Base-by-base conservation (phyloP, 495 filamentous ascomycete genomes). In the Parmelia sp. region DNA sequence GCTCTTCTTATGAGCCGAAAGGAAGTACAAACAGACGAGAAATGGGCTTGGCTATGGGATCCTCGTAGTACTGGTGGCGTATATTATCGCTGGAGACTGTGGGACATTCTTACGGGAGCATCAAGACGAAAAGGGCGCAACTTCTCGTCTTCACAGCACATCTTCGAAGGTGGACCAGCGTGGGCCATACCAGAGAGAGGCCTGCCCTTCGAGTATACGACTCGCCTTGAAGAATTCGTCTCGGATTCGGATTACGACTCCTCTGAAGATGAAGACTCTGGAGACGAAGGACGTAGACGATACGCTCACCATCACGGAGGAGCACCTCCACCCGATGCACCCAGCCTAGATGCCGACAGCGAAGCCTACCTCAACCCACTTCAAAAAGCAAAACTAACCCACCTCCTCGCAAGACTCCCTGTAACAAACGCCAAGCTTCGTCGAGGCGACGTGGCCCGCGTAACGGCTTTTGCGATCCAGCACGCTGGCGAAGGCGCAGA, bases 41-140 rank as follows among this genome's bases (percentile, higher is more conserved):
- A 87, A 71, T 99, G 92, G 86, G 89, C 91, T 1, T 99, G 91
- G 89, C 74, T 99, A 5, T 99, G 89, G 88, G 89, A 99, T 74
- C 80, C 93, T 35, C 81, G 90, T 57, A 91, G 89, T 68, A 75
- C 85, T 58, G 88, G 86, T 10, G 90, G 89, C 10, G 82, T 92
- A 7, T 97, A 89, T 77, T 97, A 96, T 74, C 85, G 92, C 21
- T 97, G 90, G 89, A 88, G 90, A 58, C 70, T 97, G 60, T 97
- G 90, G 91, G 84, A 91, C 66, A 80, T 91, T 35, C 78, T 92
- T 40, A 92, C 90, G 3, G 65, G 72, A 35, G 59, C 56, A 61
- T 63, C 60, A 33, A 65, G 59, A 25, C 72, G 68, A 61, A 77
- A 68, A 62, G 70, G 71, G 2, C 68, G 70, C 42, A 60, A 58